These are phyloP conservation scores for Primulina eburnea DNA, from an alignment of 257 asterid species.

Conservation along the genomic window DNA sequence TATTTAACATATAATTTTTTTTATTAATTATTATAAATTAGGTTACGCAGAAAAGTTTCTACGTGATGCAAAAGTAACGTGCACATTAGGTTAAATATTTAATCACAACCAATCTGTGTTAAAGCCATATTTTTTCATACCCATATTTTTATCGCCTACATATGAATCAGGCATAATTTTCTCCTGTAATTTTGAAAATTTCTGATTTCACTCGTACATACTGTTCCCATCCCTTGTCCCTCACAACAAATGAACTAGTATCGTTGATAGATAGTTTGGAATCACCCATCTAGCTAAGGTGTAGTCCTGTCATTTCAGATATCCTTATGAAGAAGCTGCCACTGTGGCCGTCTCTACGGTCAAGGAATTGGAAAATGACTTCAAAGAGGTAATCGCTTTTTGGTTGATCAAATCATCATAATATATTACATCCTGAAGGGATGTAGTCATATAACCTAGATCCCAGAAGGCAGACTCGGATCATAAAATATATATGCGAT, in stretches of 20 bases:
- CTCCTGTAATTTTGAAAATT: neutral
- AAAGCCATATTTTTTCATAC: neutral
- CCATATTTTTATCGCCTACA: neutral
- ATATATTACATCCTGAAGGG: slow-evolving; percentile 4
- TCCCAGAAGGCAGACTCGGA: neutral
- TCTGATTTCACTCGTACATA: neutral
- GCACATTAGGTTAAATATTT: neutral
- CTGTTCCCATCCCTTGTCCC: neutral
- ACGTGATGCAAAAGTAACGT: neutral
- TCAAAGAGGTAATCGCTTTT: slow-evolving; percentile 64
- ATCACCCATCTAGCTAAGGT: neutral
- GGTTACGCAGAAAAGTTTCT: neutral
- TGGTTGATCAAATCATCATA: neutral
- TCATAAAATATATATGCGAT: neutral
- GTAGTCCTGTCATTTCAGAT: slow-evolving; percentile 41
- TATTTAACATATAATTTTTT: too few species aligned
- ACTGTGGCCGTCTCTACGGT: slow-evolving; percentile 76
- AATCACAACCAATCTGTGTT: too few species aligned
- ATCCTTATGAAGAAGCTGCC: slow-evolving; percentile 93
- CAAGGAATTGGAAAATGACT: slow-evolving; percentile 56
- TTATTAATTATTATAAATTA: too few species aligned
- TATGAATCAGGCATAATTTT: neutral
- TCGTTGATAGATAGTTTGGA: neutral
- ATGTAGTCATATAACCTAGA: neutral
- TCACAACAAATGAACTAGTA: neutral